phyloP scores from a whole-genome alignment of 2,329 filamentous ascomycete species.

The Trichoderma aggressivum region DNA sequence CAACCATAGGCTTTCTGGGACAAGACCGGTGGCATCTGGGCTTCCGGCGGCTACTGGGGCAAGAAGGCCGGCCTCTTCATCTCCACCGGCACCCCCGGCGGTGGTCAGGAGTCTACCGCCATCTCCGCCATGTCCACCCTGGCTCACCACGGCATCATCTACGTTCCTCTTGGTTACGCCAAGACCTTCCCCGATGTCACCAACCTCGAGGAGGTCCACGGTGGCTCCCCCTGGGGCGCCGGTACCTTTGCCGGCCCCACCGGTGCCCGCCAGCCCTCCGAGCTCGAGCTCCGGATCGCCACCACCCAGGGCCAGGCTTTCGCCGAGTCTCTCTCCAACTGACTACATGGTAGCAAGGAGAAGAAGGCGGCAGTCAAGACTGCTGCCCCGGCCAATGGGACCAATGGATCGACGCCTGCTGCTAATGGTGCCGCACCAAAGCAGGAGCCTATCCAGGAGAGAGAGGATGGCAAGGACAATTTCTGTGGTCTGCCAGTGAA shows the following conservation, averaged over 20 bases:
- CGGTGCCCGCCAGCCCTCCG: conserved; percentile 76
- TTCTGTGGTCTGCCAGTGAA: conserved; percentile 74
- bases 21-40: conserved; percentile 82
- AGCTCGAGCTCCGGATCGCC: conserved; percentile 75
- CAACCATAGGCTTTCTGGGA: conserved; percentile 71
- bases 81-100: conserved; percentile 77
- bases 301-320: conserved; percentile 80
- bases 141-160: conserved; percentile 91
- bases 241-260: conserved; percentile 80
- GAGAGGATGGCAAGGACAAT: conserved; percentile 46
- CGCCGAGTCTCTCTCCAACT: conserved; percentile 69
- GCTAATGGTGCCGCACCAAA: conserved; percentile 13
- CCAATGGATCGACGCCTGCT: conserved; percentile 21
- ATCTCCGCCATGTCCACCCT: conserved; percentile 80
- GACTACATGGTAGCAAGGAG: conserved; percentile 66
- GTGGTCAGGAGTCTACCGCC: conserved; percentile 89
- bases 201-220: conserved; percentile 75
- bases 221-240: conserved; percentile 88
- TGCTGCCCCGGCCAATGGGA: conserved; percentile 25
- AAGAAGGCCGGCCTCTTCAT: conserved; percentile 93
- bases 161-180: conserved; percentile 91
- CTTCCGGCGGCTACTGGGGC: conserved; percentile 70
- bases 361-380: conserved; percentile 29
- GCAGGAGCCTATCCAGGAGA: conserved; percentile 4
- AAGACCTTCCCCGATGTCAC: conserved; percentile 67